Percentiles rank a stretch among this genome's conserved stretches.
Evolutionary conservation across 257 asterid genomes (phyloP).

Genomic region (Nicotiana otophora): DNA sequence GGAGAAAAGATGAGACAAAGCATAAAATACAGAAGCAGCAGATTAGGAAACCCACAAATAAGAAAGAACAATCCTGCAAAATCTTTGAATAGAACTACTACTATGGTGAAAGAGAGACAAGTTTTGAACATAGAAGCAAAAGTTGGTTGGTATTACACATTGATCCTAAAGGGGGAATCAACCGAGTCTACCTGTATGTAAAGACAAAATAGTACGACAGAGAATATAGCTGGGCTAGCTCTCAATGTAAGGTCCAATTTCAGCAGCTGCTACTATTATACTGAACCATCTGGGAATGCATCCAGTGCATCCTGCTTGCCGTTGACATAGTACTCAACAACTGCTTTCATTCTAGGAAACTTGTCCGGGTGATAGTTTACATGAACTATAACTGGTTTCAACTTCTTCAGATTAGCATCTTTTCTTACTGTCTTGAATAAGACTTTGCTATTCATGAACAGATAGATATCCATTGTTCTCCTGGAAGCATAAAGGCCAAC

Average conservation of each 20-base stretch:
- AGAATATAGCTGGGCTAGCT: constrained; percentile 8
- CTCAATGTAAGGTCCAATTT: neutral
- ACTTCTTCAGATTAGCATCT: constrained; percentile 19
- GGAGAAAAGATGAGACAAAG: neutral
- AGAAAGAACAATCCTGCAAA: neutral
- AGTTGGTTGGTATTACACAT: constrained; percentile 8
- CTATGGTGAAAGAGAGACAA: neutral
- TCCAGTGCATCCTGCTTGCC: constrained; percentile 26
- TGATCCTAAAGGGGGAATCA: constrained; percentile 4
- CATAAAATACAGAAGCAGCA: neutral
- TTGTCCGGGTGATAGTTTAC: constrained; percentile 29
- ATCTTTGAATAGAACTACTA: neutral
- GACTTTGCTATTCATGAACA: constrained; percentile 29
- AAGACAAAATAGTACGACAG: constrained; percentile 6
- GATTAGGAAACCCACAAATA: neutral
- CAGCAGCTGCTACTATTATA: neutral
- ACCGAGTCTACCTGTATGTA: constrained; percentile 9
- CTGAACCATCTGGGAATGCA: constrained; percentile 27
- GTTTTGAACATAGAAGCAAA: constrained; percentile 2
- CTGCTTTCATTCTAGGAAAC: constrained; percentile 27
- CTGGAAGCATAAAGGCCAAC: constrained; percentile 24
- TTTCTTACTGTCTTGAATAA: constrained; percentile 24
- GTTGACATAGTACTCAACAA: constrained; percentile 23
- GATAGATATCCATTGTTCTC: constrained; percentile 28
- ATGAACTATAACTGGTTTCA: constrained; percentile 27